Evolutionary conservation across 345 rosid species (phyloP).

Genomic region (Pistacia vera): DNA sequence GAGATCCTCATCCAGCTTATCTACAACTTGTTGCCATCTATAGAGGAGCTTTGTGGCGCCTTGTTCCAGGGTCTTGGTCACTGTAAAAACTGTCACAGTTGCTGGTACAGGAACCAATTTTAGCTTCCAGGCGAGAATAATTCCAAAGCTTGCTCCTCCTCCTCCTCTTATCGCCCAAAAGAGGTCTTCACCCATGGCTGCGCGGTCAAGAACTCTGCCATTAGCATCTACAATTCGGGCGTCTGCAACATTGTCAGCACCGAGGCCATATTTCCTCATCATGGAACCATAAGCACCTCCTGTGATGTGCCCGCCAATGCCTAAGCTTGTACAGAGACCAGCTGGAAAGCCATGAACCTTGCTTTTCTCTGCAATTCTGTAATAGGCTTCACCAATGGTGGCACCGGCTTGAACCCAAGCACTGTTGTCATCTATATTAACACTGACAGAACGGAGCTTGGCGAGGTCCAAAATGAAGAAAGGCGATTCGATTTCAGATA

Average conservation of each 20-base stretch:
- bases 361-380: constrained; percentile 28
- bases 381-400: constrained; percentile 38
- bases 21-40: constrained; percentile 30
- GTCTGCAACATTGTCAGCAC: constrained; percentile 25
- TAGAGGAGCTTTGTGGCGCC: constrained; percentile 22
- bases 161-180: constrained; percentile 35
- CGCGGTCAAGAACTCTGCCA: constrained; percentile 25
- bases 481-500: constrained; percentile 31
- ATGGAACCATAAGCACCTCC: constrained; percentile 28
- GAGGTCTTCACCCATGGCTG: constrained; percentile 26
- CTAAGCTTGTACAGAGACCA: constrained; percentile 36
- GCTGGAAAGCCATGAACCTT: constrained; percentile 32
- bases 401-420: constrained; percentile 49
- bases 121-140: constrained; percentile 24
- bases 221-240: constrained; percentile 19
- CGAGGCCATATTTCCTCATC: constrained; percentile 31
- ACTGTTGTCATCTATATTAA: constrained; percentile 20
- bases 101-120: constrained; percentile 26
- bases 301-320: constrained; percentile 32
- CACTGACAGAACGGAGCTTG: constrained; percentile 27
- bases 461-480: constrained; percentile 35
- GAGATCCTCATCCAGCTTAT: constrained; percentile 20
- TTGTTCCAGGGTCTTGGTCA: constrained; percentile 27
- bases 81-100: constrained; percentile 28
- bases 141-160: constrained; percentile 29